Base-by-base conservation (phyloP, 106 monocot genomes). In the Amphibolis antarctica region DNA sequence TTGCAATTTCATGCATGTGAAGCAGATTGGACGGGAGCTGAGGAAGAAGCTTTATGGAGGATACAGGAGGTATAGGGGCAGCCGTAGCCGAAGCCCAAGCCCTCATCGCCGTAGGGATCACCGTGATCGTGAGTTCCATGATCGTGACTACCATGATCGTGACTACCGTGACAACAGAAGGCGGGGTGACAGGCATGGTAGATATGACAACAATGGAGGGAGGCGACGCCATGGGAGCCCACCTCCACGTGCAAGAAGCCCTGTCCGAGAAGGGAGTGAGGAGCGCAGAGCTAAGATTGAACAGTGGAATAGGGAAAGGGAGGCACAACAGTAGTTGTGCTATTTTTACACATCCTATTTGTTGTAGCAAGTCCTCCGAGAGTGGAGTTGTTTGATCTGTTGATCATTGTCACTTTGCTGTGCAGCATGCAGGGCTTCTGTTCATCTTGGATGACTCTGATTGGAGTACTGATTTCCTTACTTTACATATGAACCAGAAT, bases 1-100 rank as follows among this genome's bases (percentile, higher is more conserved):
- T 44, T 85, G 85, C 63, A 85, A 85, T 50, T 85, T 81, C 72
- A 85, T 85, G 85, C 80, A 85, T 63, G 81, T 81, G 61, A 85
- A 85, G 69, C 80, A 78, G 72, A 85, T 81, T 52, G 72, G 85
- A 9, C 61, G 81, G 72, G 81, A 81, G 10, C 31, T 85, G 43
- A 64, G 80, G 50, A 78, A 75, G 71, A 78, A 75, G 65, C 64
- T 78, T 9, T 85, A 62, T 53, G 85, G 85, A 1, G 44, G 69
- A 7, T 69, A 62, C 20, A 56, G 42, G 56, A 64, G 72, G 49
- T 65, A 64, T 2, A 62, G 59, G 9, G 30, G 80, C 10, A 79
- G 76, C 58, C 29, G 73, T 0, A 74, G 68, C n/a, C 53, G 75
- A 27, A 84, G 84, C 18, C 66, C 61, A 28, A 77, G 80, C 45